Evolutionary conservation across 2,329 filamentous ascomycete species (phyloP), one percentile per base, ranked within the genome.

Genomic region (Lachnellula suecica): DNA sequence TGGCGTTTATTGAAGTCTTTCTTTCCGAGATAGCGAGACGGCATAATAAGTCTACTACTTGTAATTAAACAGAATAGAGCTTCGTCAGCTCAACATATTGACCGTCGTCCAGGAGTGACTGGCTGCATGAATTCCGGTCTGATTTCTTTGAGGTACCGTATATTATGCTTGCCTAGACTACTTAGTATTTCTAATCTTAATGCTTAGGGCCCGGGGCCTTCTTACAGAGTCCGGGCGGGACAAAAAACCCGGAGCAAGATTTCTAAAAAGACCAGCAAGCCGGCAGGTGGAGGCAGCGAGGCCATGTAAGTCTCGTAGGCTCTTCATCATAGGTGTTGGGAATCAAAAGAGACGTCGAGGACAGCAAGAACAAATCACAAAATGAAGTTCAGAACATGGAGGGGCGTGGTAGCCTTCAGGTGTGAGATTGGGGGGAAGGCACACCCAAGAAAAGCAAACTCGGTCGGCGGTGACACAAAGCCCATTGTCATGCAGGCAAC

Each of bases 401-500:
- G 2, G 13, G 22, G 11, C 4, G n/a, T 7, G 13, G 4, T 4
- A n/a, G 6, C 11, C 4, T 13, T n/a, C 9, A 15, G 13, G 15
- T 24, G 19, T 25, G 25, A n/a, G 17, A 4, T 9, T 25, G 17
- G 10, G 11, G 15, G 20, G 40, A n/a, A 20, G 13, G 22, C 7
- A 37, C 10, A 6, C 34, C 15, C 10, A 23, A 31, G 4, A 45
- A 20, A 34, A 24, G 24, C 17, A 45, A 31, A 9, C 43, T 31
- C 22, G 22, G 22, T 5, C 11, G 2, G n/a, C 11, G 19, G 22
- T 17, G 22, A 29, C 15, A 45, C 43, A 45, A 59, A 59, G 37
- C 42, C 23, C 44, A 54, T 59, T 58, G 49, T 60, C 49, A 60
- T 60, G 56, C 56, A 57, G 20, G 49, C 52, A 55, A 43, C 58